Conservation (phyloP, 2,329 filamentous ascomycete genomes). For the Venturia oleaginea region DNA sequence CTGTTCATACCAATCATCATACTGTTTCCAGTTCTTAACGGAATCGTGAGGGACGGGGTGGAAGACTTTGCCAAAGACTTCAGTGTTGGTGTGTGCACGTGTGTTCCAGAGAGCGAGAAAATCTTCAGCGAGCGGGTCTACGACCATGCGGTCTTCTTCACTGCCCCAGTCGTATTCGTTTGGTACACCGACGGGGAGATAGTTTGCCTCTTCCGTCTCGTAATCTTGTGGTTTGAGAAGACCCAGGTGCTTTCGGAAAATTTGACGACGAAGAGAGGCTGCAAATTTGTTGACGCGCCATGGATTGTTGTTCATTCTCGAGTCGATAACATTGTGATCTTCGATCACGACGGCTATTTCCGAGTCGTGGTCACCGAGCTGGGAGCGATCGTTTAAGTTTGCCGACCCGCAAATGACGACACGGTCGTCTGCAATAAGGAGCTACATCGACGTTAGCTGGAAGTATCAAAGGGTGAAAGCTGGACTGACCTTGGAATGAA, state of each 20-base stretch:
- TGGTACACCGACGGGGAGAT: conserved; percentile 45
- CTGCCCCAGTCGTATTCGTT: conserved; percentile 42
- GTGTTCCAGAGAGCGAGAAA: conserved; percentile 65
- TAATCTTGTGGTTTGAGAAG: conserved; percentile 66
- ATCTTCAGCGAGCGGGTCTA: conserved; percentile 60
- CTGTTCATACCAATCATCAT: conserved; percentile 59
- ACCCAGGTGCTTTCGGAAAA: conserved; percentile 89
- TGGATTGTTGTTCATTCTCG: conserved; percentile 61
- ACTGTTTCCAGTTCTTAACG: conserved; percentile 63
- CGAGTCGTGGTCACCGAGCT: conserved; percentile 75
- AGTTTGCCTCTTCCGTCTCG: conserved; percentile 50
- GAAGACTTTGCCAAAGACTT: conserved; percentile 73
- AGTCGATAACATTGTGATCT: conserved; percentile 61
- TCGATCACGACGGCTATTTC: conserved; percentile 88
- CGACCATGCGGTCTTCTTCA: conserved; percentile 48
- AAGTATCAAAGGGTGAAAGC: background rate
- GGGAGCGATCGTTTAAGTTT: conserved; percentile 62
- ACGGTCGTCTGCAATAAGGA: conserved; percentile 73
- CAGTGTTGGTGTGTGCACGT: conserved; percentile 69
- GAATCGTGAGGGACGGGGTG: conserved; percentile 64
- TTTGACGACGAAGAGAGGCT: conserved; percentile 68
- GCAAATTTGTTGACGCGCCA: conserved; percentile 70
- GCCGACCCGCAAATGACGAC: conserved; percentile 73
- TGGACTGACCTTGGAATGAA: conserved; percentile 51
- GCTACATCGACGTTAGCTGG: conserved; percentile 25